Conservation (phyloP, 768 basidiomycete genomes). For the Podaxis sp. region DNA sequence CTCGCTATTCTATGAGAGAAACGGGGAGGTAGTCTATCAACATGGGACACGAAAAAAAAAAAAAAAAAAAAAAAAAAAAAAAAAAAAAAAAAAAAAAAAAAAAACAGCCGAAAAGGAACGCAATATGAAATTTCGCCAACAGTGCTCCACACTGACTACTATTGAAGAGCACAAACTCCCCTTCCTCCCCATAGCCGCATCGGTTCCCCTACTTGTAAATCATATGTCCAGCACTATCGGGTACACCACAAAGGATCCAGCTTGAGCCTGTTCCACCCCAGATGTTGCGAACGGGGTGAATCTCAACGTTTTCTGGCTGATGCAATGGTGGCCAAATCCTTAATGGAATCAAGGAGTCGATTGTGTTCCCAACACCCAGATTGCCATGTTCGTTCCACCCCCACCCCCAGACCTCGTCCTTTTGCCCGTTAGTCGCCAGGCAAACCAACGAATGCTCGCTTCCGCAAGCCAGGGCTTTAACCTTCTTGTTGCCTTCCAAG, state of each 20-base stretch:
- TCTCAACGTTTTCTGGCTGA: background rate
- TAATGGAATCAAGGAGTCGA: constrained; percentile 46
- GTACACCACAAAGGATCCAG: constrained; percentile 31
- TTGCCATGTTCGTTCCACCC: constrained; percentile 99
- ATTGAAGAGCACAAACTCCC: background rate
- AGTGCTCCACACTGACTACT: background rate
- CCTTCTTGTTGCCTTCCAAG: background rate
- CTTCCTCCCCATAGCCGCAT: no score
- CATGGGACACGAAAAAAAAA: no score
- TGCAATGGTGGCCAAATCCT: constrained; percentile 46
- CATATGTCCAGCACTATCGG: background rate
- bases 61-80: no score
- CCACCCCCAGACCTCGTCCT: constrained; percentile 71
- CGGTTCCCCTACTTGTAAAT: background rate
- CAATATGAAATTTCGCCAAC: no score
- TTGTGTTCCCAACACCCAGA: constrained; percentile 61
- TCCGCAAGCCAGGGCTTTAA: constrained; percentile 53
- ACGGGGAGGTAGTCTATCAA: no score
- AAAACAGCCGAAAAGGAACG: no score
- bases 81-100: no score
- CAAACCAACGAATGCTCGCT: constrained; percentile 76
- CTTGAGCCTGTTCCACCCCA: constrained; percentile 46
- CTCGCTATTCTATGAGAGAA: no score
- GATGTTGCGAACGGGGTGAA: constrained; percentile 20
- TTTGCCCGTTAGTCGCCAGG: background rate